phyloP scores from a whole-genome alignment of 2,329 filamentous ascomycete genomes.

The Magnaporthiopsis incrustans region DNA sequence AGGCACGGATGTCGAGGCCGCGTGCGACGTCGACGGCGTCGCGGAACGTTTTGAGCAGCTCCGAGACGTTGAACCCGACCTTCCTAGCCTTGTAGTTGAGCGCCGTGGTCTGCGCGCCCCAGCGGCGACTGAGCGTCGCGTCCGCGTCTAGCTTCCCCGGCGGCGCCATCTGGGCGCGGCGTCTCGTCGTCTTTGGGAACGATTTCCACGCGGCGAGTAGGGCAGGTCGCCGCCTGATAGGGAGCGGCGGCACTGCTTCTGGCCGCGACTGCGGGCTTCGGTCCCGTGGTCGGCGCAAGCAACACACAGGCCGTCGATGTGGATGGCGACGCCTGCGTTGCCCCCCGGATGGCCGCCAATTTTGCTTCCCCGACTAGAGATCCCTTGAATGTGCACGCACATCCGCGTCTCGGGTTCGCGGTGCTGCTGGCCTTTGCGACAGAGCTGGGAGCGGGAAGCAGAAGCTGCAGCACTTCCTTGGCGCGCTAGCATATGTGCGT shows the following conservation, averaged over 20 bases:
- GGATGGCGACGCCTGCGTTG: too few species aligned
- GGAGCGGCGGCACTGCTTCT: background rate
- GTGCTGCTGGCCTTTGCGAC: background rate
- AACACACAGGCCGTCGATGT: too few species aligned
- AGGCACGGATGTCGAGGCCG: slow-evolving; percentile 10
- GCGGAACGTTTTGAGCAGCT: slow-evolving; percentile 8
- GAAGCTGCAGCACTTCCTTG: background rate
- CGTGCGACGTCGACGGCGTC: slow-evolving; percentile 9
- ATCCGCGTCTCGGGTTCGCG: background rate
- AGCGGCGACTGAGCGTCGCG: background rate
- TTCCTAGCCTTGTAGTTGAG: background rate
- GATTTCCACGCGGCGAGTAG: background rate
- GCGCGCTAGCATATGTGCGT: background rate
- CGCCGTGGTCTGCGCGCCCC: background rate
- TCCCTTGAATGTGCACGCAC: background rate
- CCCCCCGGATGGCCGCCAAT: too few species aligned
- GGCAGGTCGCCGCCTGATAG: background rate
- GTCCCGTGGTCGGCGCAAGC: too few species aligned
- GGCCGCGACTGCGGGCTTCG: too few species aligned
- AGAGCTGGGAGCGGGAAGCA: background rate
- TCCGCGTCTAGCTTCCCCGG: background rate
- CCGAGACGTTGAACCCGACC: background rate
- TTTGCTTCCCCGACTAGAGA: too few species aligned
- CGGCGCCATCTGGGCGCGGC: background rate
- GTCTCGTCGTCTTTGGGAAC: background rate